A percentile compares a stretch with the other conserved stretches of the same genome.
Conservation (phyloP, 805 yeast genomes). For the Teunomyces funiuensis region DNA sequence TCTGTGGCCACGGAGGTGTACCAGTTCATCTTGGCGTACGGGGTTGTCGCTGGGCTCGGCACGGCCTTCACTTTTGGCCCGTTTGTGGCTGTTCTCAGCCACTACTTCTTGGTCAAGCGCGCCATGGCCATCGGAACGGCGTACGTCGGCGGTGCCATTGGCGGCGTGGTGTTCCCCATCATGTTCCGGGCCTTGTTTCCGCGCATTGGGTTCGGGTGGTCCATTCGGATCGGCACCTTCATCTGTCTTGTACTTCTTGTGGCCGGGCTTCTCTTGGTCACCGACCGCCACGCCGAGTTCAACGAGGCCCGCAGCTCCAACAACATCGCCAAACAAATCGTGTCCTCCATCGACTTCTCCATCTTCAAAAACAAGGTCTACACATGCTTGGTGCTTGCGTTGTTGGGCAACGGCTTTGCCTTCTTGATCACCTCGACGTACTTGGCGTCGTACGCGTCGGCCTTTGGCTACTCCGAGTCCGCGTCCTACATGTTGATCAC, state of each 20-base stretch:
- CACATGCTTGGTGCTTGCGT: slow-evolving; percentile 22
- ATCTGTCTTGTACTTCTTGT: slow-evolving; percentile 18
- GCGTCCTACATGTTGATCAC: slow-evolving; percentile 22
- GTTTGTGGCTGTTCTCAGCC: slow-evolving; percentile 23
- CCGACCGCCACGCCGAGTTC: slow-evolving; percentile 19
- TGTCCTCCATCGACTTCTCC: slow-evolving; percentile 24
- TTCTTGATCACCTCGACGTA: slow-evolving; percentile 24
- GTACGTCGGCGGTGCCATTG: slow-evolving; percentile 33
- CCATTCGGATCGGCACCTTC: slow-evolving; percentile 26
- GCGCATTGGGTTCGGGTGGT: slow-evolving; percentile 32
- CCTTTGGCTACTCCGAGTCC: slow-evolving; percentile 19
- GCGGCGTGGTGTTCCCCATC: slow-evolving; percentile 30
- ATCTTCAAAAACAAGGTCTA: slow-evolving; percentile 24
- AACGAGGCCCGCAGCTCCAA: slow-evolving; percentile 1
- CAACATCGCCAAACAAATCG: slow-evolving; percentile 14
- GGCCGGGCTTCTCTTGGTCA: slow-evolving; percentile 16
- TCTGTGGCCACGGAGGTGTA: slow-evolving; percentile 20
- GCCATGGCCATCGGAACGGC: slow-evolving; percentile 29
- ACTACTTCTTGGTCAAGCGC: slow-evolving; percentile 25
- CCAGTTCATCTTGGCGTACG: slow-evolving; percentile 26
- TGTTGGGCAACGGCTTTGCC: slow-evolving; percentile 31
- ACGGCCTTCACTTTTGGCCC: slow-evolving; percentile 25
- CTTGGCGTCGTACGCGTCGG: slow-evolving; percentile 24
- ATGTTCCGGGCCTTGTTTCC: slow-evolving; percentile 26
- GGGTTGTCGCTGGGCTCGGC: slow-evolving; percentile 26